These are phyloP conservation scores for Penicillium desertorum DNA, from an alignment of 495 filamentous ascomycete species.

Conservation along the genomic window DNA sequence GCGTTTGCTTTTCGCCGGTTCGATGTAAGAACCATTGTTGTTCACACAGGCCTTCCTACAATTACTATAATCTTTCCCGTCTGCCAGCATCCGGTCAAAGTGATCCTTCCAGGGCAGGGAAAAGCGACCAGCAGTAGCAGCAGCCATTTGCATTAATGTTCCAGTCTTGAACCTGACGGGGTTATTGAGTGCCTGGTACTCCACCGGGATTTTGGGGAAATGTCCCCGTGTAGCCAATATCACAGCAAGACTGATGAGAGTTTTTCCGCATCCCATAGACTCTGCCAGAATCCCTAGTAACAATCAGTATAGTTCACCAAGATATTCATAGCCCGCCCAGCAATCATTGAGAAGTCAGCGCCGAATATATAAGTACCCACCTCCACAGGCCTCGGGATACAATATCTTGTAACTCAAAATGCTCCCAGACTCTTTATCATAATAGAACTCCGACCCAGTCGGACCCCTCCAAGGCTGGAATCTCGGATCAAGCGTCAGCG, in stretches of 20 bases:
- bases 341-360: background rate
- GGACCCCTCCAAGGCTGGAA: slow-evolving; percentile 59
- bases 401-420: slow-evolving; percentile 61
- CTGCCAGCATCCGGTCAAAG: slow-evolving; percentile 44
- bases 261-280: slow-evolving; percentile 82
- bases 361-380: slow-evolving; percentile 30
- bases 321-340: background rate
- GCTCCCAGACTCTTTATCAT: slow-evolving; percentile 61
- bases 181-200: slow-evolving; percentile 50
- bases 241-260: slow-evolving; percentile 78
- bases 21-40: slow-evolving; percentile 53
- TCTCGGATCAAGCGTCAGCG: slow-evolving; percentile 69
- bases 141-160: slow-evolving; percentile 68
- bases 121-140: slow-evolving; percentile 61
- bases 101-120: slow-evolving; percentile 67
- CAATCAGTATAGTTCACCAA: background rate
- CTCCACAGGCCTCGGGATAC: slow-evolving; percentile 76
- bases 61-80: slow-evolving; percentile 37
- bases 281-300: slow-evolving; percentile 43
- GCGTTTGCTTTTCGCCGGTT: slow-evolving; percentile 49
- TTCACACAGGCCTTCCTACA: slow-evolving; percentile 58
- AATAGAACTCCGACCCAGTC: slow-evolving; percentile 64
- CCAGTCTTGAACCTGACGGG: slow-evolving; percentile 47
- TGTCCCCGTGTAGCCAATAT: slow-evolving; percentile 79
- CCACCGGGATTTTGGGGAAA: slow-evolving; percentile 61